Conservation (phyloP, 768 basidiomycete genomes). For the Exidia glandulosa region DNA sequence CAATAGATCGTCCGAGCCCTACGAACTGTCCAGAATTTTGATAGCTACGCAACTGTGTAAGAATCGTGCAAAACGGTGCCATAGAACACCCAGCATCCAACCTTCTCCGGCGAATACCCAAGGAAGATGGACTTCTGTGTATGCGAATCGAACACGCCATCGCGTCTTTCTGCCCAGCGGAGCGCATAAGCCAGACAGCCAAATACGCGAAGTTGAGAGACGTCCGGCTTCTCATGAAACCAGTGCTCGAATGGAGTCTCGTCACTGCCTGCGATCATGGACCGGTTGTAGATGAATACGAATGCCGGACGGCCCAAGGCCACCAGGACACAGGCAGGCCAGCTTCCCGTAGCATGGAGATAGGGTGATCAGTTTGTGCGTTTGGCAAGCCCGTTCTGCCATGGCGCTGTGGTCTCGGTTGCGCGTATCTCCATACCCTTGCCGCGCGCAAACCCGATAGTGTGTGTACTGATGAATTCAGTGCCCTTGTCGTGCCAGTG, state of each 20-base stretch:
- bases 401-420: not conserved
- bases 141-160: constrained; percentile 13
- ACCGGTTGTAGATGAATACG: constrained; percentile 8
- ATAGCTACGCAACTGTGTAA: too few species aligned
- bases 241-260: constrained; percentile 10
- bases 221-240: constrained; percentile 7
- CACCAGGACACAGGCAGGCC: not conserved
- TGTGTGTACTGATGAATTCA: not conserved
- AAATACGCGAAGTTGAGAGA: constrained; percentile 11
- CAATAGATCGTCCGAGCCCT: too few species aligned
- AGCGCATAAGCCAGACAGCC: constrained; percentile 12
- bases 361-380: not conserved
- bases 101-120: constrained; percentile 23
- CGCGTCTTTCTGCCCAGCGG: constrained; percentile 5
- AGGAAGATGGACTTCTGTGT: constrained; percentile 27
- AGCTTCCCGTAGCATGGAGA: not conserved
- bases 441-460: not conserved
- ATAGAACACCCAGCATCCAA: constrained; percentile 25
- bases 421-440: not conserved
- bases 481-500: not conserved
- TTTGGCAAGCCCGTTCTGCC: not conserved
- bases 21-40: too few species aligned
- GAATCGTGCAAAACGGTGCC: too few species aligned
- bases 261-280: constrained; percentile 1
- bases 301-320: not conserved